phyloP scores from a whole-genome alignment of 2,329 filamentous ascomycete species.

The Aureobasidium namibiae region DNA sequence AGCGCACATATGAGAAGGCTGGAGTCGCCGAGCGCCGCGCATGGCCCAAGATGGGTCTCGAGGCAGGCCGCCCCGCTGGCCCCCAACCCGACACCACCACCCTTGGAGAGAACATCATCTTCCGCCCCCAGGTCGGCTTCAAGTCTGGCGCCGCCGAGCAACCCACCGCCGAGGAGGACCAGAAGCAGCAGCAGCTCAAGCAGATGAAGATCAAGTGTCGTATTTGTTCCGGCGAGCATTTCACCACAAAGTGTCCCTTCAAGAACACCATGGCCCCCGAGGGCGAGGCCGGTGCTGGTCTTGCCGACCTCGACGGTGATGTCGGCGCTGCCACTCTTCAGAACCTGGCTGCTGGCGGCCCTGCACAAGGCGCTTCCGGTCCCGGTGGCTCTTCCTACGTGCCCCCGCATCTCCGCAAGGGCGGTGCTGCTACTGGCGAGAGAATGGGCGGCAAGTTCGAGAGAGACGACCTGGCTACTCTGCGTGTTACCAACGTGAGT shows the following conservation, averaged over 20 bases:
- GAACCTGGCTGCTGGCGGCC: constrained; percentile 41
- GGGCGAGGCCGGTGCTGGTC: constrained; percentile 36
- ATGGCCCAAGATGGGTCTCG: constrained; percentile 88
- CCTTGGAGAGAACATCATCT: constrained; percentile 96
- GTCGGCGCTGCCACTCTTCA: constrained; percentile 36
- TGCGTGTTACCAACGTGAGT: constrained; percentile 95
- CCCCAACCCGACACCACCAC: constrained; percentile 85
- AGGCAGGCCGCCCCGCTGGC: constrained; percentile 74
- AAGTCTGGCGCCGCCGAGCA: constrained; percentile 70
- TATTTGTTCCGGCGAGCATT: constrained; percentile 98
- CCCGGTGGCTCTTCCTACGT: constrained; percentile 76
- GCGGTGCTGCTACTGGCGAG: constrained; percentile 57
- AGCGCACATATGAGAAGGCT: constrained; percentile 81
- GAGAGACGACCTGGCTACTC: constrained; percentile 89
- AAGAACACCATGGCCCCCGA: constrained; percentile 98
- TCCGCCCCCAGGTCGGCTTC: constrained; percentile 90
- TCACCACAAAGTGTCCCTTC: constrained; percentile 97
- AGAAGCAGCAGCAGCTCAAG: constrained; percentile 67
- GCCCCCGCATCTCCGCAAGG: constrained; percentile 81
- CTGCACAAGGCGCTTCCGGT: constrained; percentile 16
- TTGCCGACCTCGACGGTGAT: constrained; percentile 38
- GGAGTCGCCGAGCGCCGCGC: constrained; percentile 88
- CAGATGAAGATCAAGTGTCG: constrained; percentile 99
- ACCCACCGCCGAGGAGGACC: constrained; percentile 59
- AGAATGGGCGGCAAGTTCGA: constrained; percentile 92